Evolutionary conservation across 345 rosid genomes (phyloP), one percentile per base, ranked within the genome.

Genomic region (Bruguiera gymnorhiza): DNA sequence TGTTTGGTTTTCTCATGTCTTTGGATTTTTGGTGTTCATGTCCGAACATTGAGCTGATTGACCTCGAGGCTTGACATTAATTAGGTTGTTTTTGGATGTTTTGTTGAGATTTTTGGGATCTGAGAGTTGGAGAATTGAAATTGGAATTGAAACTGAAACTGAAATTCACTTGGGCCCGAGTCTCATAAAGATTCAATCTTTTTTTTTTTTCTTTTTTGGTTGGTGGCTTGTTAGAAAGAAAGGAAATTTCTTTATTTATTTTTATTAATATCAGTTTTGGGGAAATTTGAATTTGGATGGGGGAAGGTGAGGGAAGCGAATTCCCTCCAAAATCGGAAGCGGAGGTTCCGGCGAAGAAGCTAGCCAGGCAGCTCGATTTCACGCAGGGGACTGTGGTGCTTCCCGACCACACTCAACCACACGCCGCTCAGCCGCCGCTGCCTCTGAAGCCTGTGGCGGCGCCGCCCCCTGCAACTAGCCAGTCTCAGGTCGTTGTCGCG

Each of bases 351-450:
- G 75, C 84, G 16, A 89, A 85, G 88, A 89, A 82, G 82, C 88
- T 88, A 5, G 99, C 94, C 0, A 71, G 98, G 85, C 99, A 95
- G 82, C 96, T 95, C 63, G 96, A 92, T 88, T 95, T 95, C 83
- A 88, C 97, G 48, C 86, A 78, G 37, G 78, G 76, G 9, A 75
- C 74, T 71, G 80, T 68, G 68, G 81, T 61, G 48, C 69, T 84
- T 37, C 93, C 88, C 19, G 88, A 88, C 61, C 87, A 86, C 58
- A 87, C 86, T 60, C 79, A 75, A 75, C 53, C 71, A 57, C 84
- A 79, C 26, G 11, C 48, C 20, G 10, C 51, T 53, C 50, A 43
- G 68, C 76, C 83, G 37, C 75, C 39, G 6, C 10, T 66, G 20
- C 59, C 36, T 8, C 69, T 21, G 60, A 57, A 73, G 61, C 57